phyloP scores from a whole-genome alignment of 176 grass and related monocot genomes.

The Bothriochloa decipiens region DNA sequence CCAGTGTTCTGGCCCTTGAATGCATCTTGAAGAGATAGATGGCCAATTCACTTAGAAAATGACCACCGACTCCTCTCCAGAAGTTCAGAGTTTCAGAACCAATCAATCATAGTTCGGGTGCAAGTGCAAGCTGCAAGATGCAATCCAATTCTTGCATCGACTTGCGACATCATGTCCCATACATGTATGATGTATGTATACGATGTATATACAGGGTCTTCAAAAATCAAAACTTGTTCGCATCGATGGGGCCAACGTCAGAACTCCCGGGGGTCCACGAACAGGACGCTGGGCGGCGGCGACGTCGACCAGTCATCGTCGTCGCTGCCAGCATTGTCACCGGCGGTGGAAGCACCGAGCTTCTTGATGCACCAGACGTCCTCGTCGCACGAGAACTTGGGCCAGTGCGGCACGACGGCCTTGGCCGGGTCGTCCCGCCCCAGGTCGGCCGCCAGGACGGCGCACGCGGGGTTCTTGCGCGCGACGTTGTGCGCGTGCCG shows the following conservation, averaged over 20 bases:
- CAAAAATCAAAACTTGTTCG: slow-evolving; percentile 26
- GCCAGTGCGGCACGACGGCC: slow-evolving; percentile 66
- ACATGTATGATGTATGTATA: slow-evolving; percentile 24
- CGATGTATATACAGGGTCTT: slow-evolving; percentile 43
- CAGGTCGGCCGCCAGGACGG: slow-evolving; percentile 67
- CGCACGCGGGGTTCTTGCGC: slow-evolving; percentile 48
- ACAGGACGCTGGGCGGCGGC: slow-evolving; percentile 41
- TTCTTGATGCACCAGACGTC: slow-evolving; percentile 78
- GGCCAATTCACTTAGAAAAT: slow-evolving; percentile 25
- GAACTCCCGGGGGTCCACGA: slow-evolving; percentile 84
- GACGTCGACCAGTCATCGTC: slow-evolving; percentile 52
- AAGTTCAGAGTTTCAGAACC: background rate
- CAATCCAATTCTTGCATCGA: slow-evolving; percentile 16
- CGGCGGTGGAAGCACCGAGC: background rate
- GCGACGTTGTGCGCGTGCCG: slow-evolving; percentile 70
- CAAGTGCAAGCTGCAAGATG: background rate
- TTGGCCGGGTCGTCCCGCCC: slow-evolving; percentile 46
- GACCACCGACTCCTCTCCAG: slow-evolving; percentile 5
- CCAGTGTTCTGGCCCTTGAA: slow-evolving; percentile 3
- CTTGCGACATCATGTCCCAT: slow-evolving; percentile 21
- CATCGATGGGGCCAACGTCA: slow-evolving; percentile 27
- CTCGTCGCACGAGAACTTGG: slow-evolving; percentile 59
- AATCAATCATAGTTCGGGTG: slow-evolving; percentile 17
- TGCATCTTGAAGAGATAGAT: background rate
- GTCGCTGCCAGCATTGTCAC: background rate